Evolutionary conservation across 257 asterid species (phyloP).

Genomic region (Solanum gandarillasii): DNA sequence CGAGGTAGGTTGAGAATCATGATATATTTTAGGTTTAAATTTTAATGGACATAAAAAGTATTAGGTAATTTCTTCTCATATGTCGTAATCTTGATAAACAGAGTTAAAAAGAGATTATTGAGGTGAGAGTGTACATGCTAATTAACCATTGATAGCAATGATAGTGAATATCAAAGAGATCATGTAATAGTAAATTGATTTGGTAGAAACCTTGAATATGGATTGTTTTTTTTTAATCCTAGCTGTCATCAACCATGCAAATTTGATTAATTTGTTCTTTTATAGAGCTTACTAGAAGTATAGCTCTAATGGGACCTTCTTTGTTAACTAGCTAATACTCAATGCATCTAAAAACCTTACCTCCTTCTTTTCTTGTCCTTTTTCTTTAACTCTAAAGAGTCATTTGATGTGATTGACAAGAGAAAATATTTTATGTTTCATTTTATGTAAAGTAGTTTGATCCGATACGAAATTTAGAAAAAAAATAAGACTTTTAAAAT

Average conservation of each 20-base stretch:
- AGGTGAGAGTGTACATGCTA: not conserved
- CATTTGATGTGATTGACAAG: no score
- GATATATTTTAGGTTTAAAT: no score
- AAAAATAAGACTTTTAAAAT: no score
- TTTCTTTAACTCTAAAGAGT: no score
- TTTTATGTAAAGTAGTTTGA: no score
- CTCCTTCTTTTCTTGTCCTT: not conserved
- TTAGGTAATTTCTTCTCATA: no score
- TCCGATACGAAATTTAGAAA: fast-evolving
- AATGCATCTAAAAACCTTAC: not conserved
- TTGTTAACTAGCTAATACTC: not conserved
- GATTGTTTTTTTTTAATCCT: not conserved
- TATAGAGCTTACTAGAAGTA: not conserved
- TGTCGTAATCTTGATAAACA: not conserved
- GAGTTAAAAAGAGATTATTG: not conserved
- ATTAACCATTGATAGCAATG: not conserved
- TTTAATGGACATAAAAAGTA: no score
- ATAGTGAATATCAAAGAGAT: not conserved
- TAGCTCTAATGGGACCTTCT: not conserved
- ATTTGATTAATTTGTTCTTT: not conserved
- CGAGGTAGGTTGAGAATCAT: not conserved
- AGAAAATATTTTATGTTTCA: fast-evolving
- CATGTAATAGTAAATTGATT: not conserved
- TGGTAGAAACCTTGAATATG: not conserved
- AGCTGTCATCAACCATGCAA: not conserved